phyloP scores from a whole-genome alignment of 1,284 basidiomycete genomes.

The Heterobasidion irregulare region DNA sequence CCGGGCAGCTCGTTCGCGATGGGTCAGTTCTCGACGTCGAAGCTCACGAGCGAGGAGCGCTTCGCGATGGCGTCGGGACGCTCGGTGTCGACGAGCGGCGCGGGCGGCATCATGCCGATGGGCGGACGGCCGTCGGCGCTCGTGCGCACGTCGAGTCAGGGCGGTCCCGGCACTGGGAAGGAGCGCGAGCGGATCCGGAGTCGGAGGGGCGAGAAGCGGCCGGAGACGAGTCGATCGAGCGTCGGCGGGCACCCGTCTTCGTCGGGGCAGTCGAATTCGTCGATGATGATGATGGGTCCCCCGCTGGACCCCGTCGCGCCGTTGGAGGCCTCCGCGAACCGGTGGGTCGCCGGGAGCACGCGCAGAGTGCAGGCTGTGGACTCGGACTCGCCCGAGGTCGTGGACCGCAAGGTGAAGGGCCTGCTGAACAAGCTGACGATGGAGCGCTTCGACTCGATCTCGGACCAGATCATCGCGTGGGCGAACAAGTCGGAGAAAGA shows the following conservation, averaged over 20 bases:
- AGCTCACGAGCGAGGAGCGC: slow-evolving; percentile 65
- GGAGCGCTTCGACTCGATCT: slow-evolving; percentile 96
- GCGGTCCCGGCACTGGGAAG: slow-evolving; percentile 44
- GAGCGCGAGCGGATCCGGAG: slow-evolving; percentile 58
- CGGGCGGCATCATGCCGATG: slow-evolving; percentile 34
- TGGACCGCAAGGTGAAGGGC: slow-evolving; percentile 90
- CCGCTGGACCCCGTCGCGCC: slow-evolving; percentile 61
- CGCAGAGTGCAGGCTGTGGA: slow-evolving; percentile 36
- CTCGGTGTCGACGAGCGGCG: slow-evolving; percentile 34
- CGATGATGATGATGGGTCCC: slow-evolving; percentile 10
- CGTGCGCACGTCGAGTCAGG: slow-evolving; percentile 72
- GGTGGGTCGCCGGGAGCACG: slow-evolving; percentile 59
- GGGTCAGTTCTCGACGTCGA: slow-evolving; percentile 32
- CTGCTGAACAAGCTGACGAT: slow-evolving; percentile 96
- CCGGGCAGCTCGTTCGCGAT: slow-evolving; percentile 51
- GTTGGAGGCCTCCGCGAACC: slow-evolving; percentile 71
- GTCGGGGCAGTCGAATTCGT: slow-evolving; percentile 4
- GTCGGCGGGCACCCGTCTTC: slow-evolving; percentile 10
- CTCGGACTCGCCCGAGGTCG: slow-evolving; percentile 69
- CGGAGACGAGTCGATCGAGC: slow-evolving; percentile 34
- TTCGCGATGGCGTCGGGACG: slow-evolving; percentile 38
- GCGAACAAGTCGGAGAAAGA: slow-evolving; percentile 92
- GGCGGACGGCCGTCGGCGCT: slow-evolving; percentile 41
- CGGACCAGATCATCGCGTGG: slow-evolving; percentile 87
- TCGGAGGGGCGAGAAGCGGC: slow-evolving; percentile 61